Percentiles rank a stretch among this genome's conserved stretches.
Conservation (phyloP, 192 early-diverging fungal genomes). For the Tieghemiomyces parasiticus region DNA sequence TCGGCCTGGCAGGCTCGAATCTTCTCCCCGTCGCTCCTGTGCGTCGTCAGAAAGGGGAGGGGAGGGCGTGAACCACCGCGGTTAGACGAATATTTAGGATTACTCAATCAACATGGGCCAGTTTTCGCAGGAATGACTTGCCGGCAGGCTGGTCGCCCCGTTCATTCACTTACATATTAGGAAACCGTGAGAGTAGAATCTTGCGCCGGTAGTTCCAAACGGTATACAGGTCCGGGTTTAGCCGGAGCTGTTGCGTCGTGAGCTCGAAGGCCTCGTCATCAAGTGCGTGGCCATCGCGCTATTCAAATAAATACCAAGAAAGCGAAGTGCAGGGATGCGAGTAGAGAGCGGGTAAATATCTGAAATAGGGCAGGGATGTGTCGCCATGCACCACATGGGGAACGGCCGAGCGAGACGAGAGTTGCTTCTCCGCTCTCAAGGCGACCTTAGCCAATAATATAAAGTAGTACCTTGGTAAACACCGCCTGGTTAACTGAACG, state of each 20-base stretch:
- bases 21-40: slow-evolving; percentile 19
- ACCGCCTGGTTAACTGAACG: not conserved
- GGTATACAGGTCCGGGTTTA: slow-evolving; percentile 87
- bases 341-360: too few relatives aligned
- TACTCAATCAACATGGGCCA: too few relatives aligned
- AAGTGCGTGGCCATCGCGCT: slow-evolving; percentile 10
- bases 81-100: not conserved
- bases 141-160: too few relatives aligned
- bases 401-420: too few relatives aligned
- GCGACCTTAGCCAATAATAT: too few relatives aligned
- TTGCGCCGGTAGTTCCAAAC: slow-evolving; percentile 86
- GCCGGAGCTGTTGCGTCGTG: slow-evolving; percentile 53
- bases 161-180: slow-evolving; percentile 13
- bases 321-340: too few relatives aligned
- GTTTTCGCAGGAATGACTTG: too few relatives aligned
- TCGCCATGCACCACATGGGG: too few relatives aligned
- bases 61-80: not conserved
- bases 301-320: too few relatives aligned
- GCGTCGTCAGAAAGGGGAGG: not conserved
- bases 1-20: slow-evolving; percentile 38
- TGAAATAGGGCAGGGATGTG: too few relatives aligned
- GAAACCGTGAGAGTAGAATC: slow-evolving; percentile 32
- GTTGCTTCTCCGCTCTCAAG: too few relatives aligned
- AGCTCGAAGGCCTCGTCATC: slow-evolving; percentile 35
- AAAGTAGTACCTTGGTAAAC: not conserved